Base-by-base conservation (phyloP, 2,329 filamentous ascomycete genomes). In the Alternaria sp. region DNA sequence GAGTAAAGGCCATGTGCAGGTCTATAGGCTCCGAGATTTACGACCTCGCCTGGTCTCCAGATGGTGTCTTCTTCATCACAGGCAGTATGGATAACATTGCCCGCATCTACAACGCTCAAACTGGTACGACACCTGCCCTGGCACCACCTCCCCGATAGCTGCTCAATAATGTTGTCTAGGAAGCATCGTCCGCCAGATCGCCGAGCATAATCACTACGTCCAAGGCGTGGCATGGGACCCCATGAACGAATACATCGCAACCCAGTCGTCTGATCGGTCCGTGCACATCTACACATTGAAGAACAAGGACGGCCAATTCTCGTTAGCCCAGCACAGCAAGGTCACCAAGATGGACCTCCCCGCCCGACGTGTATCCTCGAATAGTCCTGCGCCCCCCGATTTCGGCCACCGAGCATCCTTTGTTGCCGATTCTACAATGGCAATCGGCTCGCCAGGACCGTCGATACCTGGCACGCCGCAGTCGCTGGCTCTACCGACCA, bases 1-100 rank as follows among this genome's bases (percentile, higher is more conserved):
- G 94, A 62, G 90, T 94, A 62, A 98, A 96, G 80, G 92, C 97
- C 76, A 98, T 98, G 95, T 98, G 93, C 79, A 88, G 95, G 62
- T 96, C 93, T 44, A 92, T 91, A 62, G 94, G 93, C 34, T 92
- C 93, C 10, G 95, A 99, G 78, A 98, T 99, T 67, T 99, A 99
- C 80, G 95, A 99, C 78, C 82, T 99, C 56, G 95, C 95, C 50
- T 99, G 95, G 96, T 98, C 95, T 48, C 96, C 96, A n/a, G 95
- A 99, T 78, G 93, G 91, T 37, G 83, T 89, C 37, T 95, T 96
- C 80, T 97, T 99, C 81, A 97, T 99, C 70, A 97, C 96, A 24
- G 95, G 95, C 37, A 98, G 95, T 80, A 98, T 99, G 93, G 95
- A 99, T 81, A 99, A 99, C 77, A 90, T 98, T 75, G 93, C 95